Evolutionary conservation across 2,329 filamentous ascomycete genomes (phyloP), one percentile per base, ranked within the genome.

Genomic region (Microcera coccophila): DNA sequence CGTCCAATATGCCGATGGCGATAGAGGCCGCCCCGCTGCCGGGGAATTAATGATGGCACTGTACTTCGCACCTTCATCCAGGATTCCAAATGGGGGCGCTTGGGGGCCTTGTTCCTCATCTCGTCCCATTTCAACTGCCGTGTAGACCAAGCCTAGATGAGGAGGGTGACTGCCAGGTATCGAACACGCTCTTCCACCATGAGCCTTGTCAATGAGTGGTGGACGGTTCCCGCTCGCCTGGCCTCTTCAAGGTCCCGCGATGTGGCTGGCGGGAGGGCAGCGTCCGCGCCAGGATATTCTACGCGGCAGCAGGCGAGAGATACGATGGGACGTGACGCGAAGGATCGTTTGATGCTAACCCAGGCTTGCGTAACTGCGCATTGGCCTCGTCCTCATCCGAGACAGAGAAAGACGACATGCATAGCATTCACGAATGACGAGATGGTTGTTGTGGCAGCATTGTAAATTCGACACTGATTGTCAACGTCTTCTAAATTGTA

Each of bases 391-490:
- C 22, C 22, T 26, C 22, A 26, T 8, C 15, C 7, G 29, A 15
- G 29, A 29, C 19, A 29, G 24, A 36, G 19, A 24, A n/a, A 18
- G 2, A 28, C 20, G 16, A 20, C 18, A 36, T 14, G 14, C 20
- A 37, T n/a, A n/a, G n/a, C n/a, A n/a, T n/a, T n/a, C n/a, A n/a
- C n/a, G n/a, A n/a, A n/a, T n/a, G 29, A 32, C 15, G 12, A 28
- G 29, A 32, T 32, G 15, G 22, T 17, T 24, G 16, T n/a, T 39
- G 34, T 54, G 50, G 55, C 50, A 55, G 53, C 48, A 55, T 47
- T 50, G 41, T 57, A 53, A 58, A 58, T 58, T 42, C 50, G 52
- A 54, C 52, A 41, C 26, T 26, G n/a, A 26, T 36, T 45, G 52
- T 48, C 53, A 48, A 53, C 37, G 32, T 44, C 26, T 47, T 57